Conservation (phyloP, 2,329 filamentous ascomycete genomes). For the Trichoderma guizhouense region DNA sequence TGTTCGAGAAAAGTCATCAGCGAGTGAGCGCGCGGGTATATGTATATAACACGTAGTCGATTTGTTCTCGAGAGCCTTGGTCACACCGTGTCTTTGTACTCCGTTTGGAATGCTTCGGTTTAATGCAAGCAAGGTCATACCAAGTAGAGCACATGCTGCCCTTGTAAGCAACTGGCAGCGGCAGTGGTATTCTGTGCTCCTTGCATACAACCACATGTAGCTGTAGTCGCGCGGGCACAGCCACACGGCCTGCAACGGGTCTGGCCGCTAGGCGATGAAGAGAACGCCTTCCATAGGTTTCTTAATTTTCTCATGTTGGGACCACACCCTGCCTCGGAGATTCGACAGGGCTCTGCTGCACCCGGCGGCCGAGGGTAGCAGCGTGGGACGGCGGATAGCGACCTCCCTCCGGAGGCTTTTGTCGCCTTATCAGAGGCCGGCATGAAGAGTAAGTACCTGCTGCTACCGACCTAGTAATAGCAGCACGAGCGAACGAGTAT, state of each 20-base stretch:
- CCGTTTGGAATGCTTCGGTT: not conserved
- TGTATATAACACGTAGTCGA: not conserved
- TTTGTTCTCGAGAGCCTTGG: not conserved
- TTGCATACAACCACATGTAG: not conserved
- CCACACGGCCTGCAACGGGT: slow-evolving; percentile 22
- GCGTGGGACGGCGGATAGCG: not conserved
- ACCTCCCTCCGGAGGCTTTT: not conserved
- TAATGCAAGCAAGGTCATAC: not conserved
- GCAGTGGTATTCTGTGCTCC: slow-evolving; percentile 1
- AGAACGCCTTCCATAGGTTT: not conserved
- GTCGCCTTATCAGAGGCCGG: not conserved
- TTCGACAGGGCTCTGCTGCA: not conserved
- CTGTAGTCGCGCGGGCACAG: slow-evolving; percentile 16
- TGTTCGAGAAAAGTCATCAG: not conserved
- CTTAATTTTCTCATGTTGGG: not conserved
- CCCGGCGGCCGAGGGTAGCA: not conserved
- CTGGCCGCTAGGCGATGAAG: slow-evolving; percentile 18
- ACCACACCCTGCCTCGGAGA: not conserved
- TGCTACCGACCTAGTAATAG: not conserved
- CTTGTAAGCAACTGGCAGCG: not conserved
- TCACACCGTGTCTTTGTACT: not conserved
- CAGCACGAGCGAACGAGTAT: not conserved
- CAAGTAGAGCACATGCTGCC: not conserved
- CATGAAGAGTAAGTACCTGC: not conserved
- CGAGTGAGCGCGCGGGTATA: not conserved